These are phyloP conservation scores for Pythium apleroticum DNA, from an alignment of 352 stramenopile genomes.

Conservation along the genomic window DNA sequence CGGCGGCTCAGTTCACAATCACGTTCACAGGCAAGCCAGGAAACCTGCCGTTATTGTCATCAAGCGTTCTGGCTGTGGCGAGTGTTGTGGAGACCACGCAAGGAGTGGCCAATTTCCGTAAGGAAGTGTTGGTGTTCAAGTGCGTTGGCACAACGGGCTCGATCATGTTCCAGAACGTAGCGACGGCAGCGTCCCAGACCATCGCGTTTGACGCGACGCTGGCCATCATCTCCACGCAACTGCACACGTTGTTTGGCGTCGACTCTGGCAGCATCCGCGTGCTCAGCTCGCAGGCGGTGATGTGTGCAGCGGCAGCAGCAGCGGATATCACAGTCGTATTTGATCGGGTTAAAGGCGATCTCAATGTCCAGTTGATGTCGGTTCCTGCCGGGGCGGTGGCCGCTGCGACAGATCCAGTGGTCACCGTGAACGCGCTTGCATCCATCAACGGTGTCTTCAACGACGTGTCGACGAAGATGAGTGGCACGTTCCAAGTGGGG, in stretches of 20 bases:
- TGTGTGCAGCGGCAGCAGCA: constrained; percentile 40
- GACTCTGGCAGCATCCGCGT: constrained; percentile 65
- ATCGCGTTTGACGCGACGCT: constrained; percentile 35
- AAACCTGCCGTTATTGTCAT: constrained; percentile 39
- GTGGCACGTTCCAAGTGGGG: constrained; percentile 75
- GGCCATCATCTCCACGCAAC: constrained; percentile 32
- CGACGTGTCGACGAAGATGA: constrained; percentile 54
- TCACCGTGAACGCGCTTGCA: constrained; percentile 30
- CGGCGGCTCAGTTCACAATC: constrained; percentile 36
- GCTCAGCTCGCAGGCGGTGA: constrained; percentile 35
- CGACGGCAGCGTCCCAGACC: not conserved
- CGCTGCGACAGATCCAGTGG: constrained; percentile 10
- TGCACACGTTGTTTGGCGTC: constrained; percentile 50
- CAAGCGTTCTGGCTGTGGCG: constrained; percentile 14
- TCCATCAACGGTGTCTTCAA: constrained; percentile 66
- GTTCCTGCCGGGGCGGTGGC: not conserved
- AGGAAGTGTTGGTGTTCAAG: constrained; percentile 61
- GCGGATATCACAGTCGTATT: constrained; percentile 57
- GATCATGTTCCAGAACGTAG: constrained; percentile 39
- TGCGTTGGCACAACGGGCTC: constrained; percentile 36
- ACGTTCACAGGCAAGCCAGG: constrained; percentile 62
- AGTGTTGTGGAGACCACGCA: constrained; percentile 31
- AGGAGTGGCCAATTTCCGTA: constrained; percentile 62
- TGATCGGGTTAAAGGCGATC: constrained; percentile 57
- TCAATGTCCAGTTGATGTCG: constrained; percentile 32